Base-by-base conservation (phyloP, 208 protist species). In the Porcisia hertigi region DNA sequence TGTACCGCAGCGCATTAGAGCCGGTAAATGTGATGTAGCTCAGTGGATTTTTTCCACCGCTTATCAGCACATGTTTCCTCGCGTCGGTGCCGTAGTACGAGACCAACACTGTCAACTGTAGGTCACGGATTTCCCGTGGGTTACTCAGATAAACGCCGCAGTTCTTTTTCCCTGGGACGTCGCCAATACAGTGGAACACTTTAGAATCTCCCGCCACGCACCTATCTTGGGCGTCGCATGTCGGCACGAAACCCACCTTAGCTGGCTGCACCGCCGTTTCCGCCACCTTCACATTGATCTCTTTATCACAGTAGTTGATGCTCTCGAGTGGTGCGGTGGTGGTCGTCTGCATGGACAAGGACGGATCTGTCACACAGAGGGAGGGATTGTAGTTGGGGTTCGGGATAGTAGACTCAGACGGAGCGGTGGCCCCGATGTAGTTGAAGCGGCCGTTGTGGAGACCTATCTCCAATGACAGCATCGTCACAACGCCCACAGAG, bases 71-170 rank as follows among this genome's bases (percentile, higher is more conserved):
- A 9, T 45, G 59, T 34, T 76, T 66, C 30, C 83, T 82, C 7
- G 30, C n/a, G 65, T 97, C 94, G 1, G 92, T 94, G 67, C 94
- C 94, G 54, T 91, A 85, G 82, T 96, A 97, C 0, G 90, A 92
- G 30, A 80, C 73, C 87, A 86, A 94, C 25, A 97, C 77, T 14
- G 80, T 80, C 69, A 95, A 39, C 6, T 70, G 62, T 1, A 82
- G 45, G 8, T 43, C 18, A 6, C 75, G 45, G 11, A 93, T 47
- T 3, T 64, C 60, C 12, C 70, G 64, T 7, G 83, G 60, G 65
- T 77, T 64, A 23, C 3, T 60, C 71, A 82, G 84, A 79, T 89
- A 95, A 11, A 67, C 30, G 34, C 81, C 94, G 76, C 94, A 97
- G 81, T 97, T 97, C 71, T 91, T 88, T 47, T 82, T 58, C 23